Percentiles rank a stretch among this genome's conserved stretches.
These are phyloP conservation scores for Fomes fomentarius DNA, from an alignment of 1,284 basidiomycete genomes.

Conservation along the genomic window DNA sequence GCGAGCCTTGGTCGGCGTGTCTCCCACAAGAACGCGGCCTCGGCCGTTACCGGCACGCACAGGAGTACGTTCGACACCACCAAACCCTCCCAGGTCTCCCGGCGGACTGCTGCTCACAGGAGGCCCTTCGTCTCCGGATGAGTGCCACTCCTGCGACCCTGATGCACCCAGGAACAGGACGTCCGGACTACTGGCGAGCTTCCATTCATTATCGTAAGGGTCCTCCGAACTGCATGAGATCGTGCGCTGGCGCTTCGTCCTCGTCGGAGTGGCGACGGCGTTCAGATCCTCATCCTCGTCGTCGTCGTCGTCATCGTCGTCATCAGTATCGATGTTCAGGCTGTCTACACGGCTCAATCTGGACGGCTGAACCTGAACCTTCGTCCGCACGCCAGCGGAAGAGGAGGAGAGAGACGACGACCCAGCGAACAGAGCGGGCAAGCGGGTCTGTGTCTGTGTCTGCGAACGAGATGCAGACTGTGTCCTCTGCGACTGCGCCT, in stretches of 20 bases:
- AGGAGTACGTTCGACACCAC: not conserved
- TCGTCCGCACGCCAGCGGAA: not conserved
- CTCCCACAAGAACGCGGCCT: constrained; percentile 22
- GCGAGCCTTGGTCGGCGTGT: constrained; percentile 30
- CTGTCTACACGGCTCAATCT: constrained; percentile 10
- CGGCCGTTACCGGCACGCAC: not conserved
- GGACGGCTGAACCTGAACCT: not conserved
- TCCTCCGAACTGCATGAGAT: not conserved
- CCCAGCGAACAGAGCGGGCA: constrained; percentile 2
- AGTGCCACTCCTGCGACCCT: constrained; percentile 16
- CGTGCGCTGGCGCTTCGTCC: not conserved
- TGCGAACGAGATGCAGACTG: not conserved
- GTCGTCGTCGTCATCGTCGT: constrained; percentile 14
- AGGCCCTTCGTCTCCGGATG: constrained; percentile 9
- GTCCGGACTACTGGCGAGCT: constrained; percentile 42
- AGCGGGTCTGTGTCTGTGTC: constrained; percentile 1
- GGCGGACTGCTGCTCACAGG: constrained; percentile 19
- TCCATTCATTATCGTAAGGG: constrained; percentile 39
- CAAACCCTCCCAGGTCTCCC: constrained; percentile 18
- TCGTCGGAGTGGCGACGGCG: constrained; percentile 15
- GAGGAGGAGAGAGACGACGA: not conserved
- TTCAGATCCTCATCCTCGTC: constrained; percentile 11
- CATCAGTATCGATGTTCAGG: constrained; percentile 12
- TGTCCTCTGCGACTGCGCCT: constrained; percentile 7
- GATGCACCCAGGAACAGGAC: constrained; percentile 35